These are phyloP conservation scores for Selenicereus undatus DNA, from an alignment of 148 eudicot genomes.

Conservation along the genomic window DNA sequence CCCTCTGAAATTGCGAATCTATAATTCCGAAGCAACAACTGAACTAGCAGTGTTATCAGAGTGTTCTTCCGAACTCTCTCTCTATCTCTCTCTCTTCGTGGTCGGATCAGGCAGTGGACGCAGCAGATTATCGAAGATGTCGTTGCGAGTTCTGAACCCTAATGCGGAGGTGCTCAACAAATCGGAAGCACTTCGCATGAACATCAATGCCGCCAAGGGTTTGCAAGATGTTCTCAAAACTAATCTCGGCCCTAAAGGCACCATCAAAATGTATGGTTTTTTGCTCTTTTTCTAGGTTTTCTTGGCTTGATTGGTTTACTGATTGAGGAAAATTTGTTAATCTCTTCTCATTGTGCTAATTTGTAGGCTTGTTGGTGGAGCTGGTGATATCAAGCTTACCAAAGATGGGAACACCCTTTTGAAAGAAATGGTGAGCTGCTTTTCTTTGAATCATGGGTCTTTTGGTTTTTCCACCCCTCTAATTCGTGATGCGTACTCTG, in stretches of 20 bases:
- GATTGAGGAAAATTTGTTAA: neutral
- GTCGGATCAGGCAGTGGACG: neutral
- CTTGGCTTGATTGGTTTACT: neutral
- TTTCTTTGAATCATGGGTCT: neutral
- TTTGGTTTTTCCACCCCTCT: neutral
- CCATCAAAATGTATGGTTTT: conserved; percentile 67
- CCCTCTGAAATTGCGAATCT: neutral
- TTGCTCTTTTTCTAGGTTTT: neutral
- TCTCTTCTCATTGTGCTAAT: neutral
- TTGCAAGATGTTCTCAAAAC: conserved; percentile 87
- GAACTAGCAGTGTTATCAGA: neutral
- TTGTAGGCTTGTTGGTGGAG: conserved; percentile 92
- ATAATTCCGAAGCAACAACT: neutral
- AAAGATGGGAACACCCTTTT: conserved; percentile 91
- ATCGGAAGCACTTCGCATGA: conserved; percentile 92
- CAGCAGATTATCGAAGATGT: conserved; percentile 42
- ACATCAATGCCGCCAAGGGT: conserved; percentile 94
- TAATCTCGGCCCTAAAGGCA: conserved; percentile 98
- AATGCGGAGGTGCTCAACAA: conserved; percentile 98
- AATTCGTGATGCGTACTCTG: neutral
- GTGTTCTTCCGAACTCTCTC: neutral
- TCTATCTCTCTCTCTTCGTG: neutral
- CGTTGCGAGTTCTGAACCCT: conserved; percentile 69
- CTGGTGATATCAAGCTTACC: conserved; percentile 91
- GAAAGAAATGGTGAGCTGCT: conserved; percentile 73